Percentiles rank a stretch among this genome's conserved stretches.
These are phyloP conservation scores for Pluteus cervinus DNA, from an alignment of 768 basidiomycete species.

Conservation along the genomic window DNA sequence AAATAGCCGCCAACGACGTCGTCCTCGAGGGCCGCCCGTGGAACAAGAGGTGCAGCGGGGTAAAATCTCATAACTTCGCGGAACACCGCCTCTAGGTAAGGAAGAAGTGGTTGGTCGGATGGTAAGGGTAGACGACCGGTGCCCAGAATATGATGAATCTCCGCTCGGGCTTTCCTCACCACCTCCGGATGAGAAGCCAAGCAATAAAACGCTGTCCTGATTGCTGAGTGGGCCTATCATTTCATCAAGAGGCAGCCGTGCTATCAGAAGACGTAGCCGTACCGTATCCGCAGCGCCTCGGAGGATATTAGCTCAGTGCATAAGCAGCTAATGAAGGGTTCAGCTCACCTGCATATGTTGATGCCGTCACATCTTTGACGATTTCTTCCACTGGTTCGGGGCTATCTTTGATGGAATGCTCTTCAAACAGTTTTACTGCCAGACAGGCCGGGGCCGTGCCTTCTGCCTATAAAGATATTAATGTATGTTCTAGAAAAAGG, in stretches of 20 bases:
- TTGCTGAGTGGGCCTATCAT: constrained; percentile 10
- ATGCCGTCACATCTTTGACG: constrained; percentile 10
- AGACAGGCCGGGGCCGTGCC: constrained; percentile 9
- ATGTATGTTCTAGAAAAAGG: too few species aligned
- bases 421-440: constrained; percentile 7
- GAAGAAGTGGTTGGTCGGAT: constrained; percentile 15
- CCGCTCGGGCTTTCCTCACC: constrained; percentile 19
- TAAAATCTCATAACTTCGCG: constrained; percentile 15
- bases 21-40: constrained; percentile 9
- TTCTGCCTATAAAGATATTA: constrained; percentile 9
- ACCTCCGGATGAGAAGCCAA: constrained; percentile 14
- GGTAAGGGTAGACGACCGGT: constrained; percentile 19
- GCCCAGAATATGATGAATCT: constrained; percentile 20
- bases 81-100: constrained; percentile 14
- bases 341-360: constrained; percentile 11
- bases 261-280: constrained; percentile 3
- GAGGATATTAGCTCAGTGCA: too few species aligned
- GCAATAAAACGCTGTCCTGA: constrained; percentile 20
- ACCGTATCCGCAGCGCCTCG: constrained; percentile 12
- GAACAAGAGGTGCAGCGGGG: constrained; percentile 10
- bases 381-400: constrained; percentile 5
- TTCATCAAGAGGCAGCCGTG: not conserved
- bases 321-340: not conserved
- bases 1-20: constrained; percentile 11
- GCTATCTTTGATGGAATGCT: not conserved